A percentile compares a stretch with the other conserved stretches of the same genome.
These are phyloP conservation scores for Stereocaulon alpinum DNA, from an alignment of 495 filamentous ascomycete species.

Conservation along the genomic window DNA sequence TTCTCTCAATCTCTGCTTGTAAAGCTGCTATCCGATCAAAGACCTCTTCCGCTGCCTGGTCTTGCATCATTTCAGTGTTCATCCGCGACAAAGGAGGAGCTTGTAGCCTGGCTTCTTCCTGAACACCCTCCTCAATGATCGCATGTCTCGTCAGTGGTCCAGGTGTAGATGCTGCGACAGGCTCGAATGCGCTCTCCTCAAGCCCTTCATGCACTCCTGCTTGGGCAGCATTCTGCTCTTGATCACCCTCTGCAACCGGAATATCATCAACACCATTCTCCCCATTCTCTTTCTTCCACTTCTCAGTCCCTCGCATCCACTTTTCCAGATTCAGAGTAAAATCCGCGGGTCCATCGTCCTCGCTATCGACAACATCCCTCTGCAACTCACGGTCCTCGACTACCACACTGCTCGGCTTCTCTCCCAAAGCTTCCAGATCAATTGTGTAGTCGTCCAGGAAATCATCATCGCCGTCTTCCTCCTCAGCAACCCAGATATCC, in stretches of 20 bases:
- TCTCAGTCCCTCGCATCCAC: constrained; percentile 36
- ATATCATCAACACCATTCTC: constrained; percentile 16
- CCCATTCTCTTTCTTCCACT: constrained; percentile 22
- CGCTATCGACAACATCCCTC: constrained; percentile 31
- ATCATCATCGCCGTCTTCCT: neutral
- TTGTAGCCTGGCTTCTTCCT: constrained; percentile 6
- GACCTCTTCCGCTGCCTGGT: constrained; percentile 17
- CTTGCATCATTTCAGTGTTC: constrained; percentile 14
- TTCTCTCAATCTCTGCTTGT: constrained; percentile 20
- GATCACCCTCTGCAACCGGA: constrained; percentile 12
- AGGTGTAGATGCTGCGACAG: constrained; percentile 18
- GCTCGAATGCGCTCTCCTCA: constrained; percentile 18
- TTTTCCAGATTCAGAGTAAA: constrained; percentile 42
- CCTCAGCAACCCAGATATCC: neutral
- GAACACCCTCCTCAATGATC: neutral
- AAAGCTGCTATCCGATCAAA: constrained; percentile 21
- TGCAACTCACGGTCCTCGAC: constrained; percentile 26
- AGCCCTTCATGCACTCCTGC: neutral
- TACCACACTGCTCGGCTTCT: constrained; percentile 26
- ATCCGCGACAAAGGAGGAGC: constrained; percentile 14
- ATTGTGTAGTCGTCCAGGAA: constrained; percentile 35
- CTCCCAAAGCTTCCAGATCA: constrained; percentile 37
- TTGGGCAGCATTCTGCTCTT: constrained; percentile 6
- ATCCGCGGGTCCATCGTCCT: constrained; percentile 43
- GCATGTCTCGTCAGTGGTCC: constrained; percentile 6